Base-by-base conservation (phyloP, 1,139 yeast species). In the Arxiozyma heterogenica region DNA sequence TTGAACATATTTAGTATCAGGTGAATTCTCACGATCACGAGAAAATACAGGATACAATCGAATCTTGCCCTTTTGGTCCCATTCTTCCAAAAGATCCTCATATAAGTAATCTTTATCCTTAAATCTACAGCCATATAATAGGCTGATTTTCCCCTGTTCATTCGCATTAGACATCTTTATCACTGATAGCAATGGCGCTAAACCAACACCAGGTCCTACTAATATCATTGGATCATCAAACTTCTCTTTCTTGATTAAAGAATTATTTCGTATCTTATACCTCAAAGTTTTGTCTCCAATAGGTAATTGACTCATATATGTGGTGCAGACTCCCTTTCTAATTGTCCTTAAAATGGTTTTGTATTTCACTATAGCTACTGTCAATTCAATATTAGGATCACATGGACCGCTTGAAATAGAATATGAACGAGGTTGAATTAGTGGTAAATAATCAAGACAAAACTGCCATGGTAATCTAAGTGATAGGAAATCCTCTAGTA, bases 181-280 rank as follows among this genome's bases (percentile, higher is more conserved):
- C 25, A 87, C 65, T 1, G 89, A 78, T 63, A 86, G 79, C 78
- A 90, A 82, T 1, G 97, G 97, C 0, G 98, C 97, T 9, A 91
- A 75, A 1, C 98, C 98, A 0, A 96, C 91, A 8, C 97, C 98
- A 0, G 97, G 94, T 0, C 93, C 83, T 7, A 90, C 77, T 79
- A 90, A 75, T 5, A 90, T 72, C 39, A 86, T 71, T 0, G 95
- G 95, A 1, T 72, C 73, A 7, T 61, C 59, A 2, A 61, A 59
- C 51, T 61, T 52, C 7, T 64, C 67, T 15, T 49, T 46, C 20
- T 20, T 27, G 12, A 64, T 53, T 53, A 81, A 62, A 41, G 74
- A 68, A 53, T 80, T 81, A 45, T 73, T 72, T 54, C 81, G 81
- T 3, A 88, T 59, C 9, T 83, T 76, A 57, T 82, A 83, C 1